phyloP scores from a whole-genome alignment of 352 stramenopile genomes.

The Phytophthora podocarpi region DNA sequence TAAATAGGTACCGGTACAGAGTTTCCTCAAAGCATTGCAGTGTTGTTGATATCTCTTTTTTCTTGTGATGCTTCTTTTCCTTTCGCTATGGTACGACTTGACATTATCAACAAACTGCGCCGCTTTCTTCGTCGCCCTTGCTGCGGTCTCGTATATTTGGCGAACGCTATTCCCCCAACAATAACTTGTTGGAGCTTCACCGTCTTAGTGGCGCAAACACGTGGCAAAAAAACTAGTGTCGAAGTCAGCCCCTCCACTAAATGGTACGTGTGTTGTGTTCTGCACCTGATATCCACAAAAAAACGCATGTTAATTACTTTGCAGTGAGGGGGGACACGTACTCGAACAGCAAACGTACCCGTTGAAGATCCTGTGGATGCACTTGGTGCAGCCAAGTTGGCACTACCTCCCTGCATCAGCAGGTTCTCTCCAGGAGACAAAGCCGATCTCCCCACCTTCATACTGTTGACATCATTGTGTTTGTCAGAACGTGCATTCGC shows the following conservation, averaged over 20 bases:
- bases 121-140: slow-evolving; percentile 9
- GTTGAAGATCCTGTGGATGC: slow-evolving; percentile 12
- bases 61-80: slow-evolving; percentile 18
- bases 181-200: not conserved
- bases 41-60: slow-evolving; percentile 29
- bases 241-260: slow-evolving; percentile 18
- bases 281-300: slow-evolving; percentile 16
- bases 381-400: not conserved
- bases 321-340: not conserved
- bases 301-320: slow-evolving; percentile 14
- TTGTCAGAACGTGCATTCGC: slow-evolving; percentile 26
- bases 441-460: slow-evolving; percentile 26
- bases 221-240: slow-evolving; percentile 31
- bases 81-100: slow-evolving; percentile 56
- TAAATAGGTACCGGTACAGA: slow-evolving; percentile 27
- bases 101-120: slow-evolving; percentile 51
- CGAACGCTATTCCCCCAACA: slow-evolving; percentile 10
- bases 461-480: slow-evolving; percentile 33
- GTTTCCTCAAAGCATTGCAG: not conserved
- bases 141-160: slow-evolving; percentile 5
- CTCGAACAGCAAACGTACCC: slow-evolving; percentile 12
- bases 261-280: slow-evolving; percentile 30
- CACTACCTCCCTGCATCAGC: slow-evolving; percentile 29
- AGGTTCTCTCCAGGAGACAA: slow-evolving; percentile 44
- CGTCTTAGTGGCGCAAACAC: slow-evolving; percentile 8